phyloP scores from a whole-genome alignment of 805 yeast genomes.

The Kuraishia borneana region DNA sequence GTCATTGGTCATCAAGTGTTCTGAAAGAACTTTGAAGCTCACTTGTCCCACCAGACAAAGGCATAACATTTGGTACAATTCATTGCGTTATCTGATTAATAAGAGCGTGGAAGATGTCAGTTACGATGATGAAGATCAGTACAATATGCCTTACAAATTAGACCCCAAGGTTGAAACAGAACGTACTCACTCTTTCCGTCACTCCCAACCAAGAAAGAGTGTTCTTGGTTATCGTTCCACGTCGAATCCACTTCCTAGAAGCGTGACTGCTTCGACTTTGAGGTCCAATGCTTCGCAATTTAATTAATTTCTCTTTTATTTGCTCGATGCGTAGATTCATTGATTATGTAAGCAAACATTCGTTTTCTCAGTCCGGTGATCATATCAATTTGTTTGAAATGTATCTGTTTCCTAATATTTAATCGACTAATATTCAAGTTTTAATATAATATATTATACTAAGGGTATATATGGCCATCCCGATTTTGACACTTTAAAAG shows the following conservation, averaged over 20 bases:
- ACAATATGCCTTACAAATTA: constrained; percentile 2
- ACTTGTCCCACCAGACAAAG: constrained; percentile 84
- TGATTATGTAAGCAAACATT: no score
- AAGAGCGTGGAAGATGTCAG: constrained; percentile 1
- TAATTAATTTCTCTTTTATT: no score
- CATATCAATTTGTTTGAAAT: no score
- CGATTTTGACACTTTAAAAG: no score
- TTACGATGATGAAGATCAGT: constrained; percentile 3
- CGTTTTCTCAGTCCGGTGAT: no score
- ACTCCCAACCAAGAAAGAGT: constrained; percentile 11
- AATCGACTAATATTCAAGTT: no score
- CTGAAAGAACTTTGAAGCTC: constrained; percentile 51
- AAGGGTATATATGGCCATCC: no score
- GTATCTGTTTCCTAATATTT: no score
- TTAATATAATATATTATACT: no score
- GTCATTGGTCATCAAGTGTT: constrained; percentile 65
- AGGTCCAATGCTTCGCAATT: no score
- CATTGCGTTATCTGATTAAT: constrained; percentile 61
- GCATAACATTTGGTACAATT: constrained; percentile 86
- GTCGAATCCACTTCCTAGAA: constrained; percentile 1
- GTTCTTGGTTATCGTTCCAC: neutral
- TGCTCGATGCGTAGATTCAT: no score
- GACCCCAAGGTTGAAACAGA: constrained; percentile 8
- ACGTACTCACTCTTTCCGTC: constrained; percentile 16
- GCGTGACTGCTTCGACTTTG: neutral